phyloP scores from a whole-genome alignment of 2,329 filamentous ascomycete genomes.

The Neonectria ditissima region DNA sequence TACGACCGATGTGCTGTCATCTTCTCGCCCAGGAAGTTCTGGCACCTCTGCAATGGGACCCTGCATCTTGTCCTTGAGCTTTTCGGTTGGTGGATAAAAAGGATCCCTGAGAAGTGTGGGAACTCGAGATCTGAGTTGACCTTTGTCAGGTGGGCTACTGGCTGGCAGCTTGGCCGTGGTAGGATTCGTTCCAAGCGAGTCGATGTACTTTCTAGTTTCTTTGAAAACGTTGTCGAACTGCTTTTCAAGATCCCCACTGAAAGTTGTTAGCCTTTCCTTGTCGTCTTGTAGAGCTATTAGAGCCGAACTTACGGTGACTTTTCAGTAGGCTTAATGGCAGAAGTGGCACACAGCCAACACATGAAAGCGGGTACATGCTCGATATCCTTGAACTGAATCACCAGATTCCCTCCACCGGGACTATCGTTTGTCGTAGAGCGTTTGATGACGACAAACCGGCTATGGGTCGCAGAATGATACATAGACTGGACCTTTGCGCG shows the following conservation, averaged over 20 bases:
- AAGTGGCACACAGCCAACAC: constrained; percentile 28
- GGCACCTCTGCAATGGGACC: neutral
- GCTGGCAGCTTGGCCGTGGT: neutral
- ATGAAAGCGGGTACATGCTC: constrained; percentile 29
- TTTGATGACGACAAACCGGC: constrained; percentile 36
- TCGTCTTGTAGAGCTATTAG: too few species aligned
- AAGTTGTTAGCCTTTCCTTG: constrained; percentile 17
- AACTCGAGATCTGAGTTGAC: neutral
- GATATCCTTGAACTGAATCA: constrained; percentile 36
- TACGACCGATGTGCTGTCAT: constrained; percentile 6
- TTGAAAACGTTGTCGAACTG: constrained; percentile 17
- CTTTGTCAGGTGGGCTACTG: neutral
- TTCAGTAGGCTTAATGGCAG: neutral
- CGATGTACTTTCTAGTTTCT: constrained; percentile 12
- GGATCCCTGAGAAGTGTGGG: constrained; percentile 17
- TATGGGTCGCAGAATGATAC: constrained; percentile 30
- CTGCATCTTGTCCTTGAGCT: constrained; percentile 46
- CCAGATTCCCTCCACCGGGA: constrained; percentile 23
- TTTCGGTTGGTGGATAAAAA: constrained; percentile 27
- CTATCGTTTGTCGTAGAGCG: constrained; percentile 33
- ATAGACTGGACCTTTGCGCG: constrained; percentile 28
- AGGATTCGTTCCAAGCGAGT: neutral
- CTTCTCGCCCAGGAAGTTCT: constrained; percentile 8
- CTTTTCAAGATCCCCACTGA: constrained; percentile 30
- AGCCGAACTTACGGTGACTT: constrained; percentile 29